These are phyloP conservation scores for Fistulinella cinereoalba DNA, from an alignment of 1,284 basidiomycete genomes.

Conservation along the genomic window DNA sequence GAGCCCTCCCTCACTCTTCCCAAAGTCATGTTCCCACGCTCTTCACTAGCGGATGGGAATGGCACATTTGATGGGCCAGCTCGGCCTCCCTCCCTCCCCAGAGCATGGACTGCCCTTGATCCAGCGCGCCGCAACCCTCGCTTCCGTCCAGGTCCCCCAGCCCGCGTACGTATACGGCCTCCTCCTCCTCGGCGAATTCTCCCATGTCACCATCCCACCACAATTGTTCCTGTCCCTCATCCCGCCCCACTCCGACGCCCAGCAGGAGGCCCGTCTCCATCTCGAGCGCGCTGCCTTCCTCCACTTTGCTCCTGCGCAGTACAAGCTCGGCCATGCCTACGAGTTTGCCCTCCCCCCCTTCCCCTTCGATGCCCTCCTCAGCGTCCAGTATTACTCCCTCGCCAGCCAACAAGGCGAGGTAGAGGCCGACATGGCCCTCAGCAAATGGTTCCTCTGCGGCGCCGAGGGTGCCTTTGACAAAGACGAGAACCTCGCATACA, in stretches of 20 bases:
- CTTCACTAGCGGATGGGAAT: slow-evolving; percentile 77
- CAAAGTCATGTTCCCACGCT: slow-evolving; percentile 3
- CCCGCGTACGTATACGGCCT: slow-evolving; percentile 86
- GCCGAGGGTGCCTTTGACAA: slow-evolving; percentile 81
- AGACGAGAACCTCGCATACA: slow-evolving; percentile 84
- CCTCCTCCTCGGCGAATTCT: slow-evolving; percentile 78
- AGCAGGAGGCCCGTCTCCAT: slow-evolving; percentile 46
- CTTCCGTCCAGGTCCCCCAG: slow-evolving; percentile 77
- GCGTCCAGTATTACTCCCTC: slow-evolving; percentile 88
- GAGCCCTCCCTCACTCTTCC: slow-evolving; percentile 32
- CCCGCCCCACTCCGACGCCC: slow-evolving; percentile 41
- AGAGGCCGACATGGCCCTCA: slow-evolving; percentile 94
- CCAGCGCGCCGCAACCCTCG: slow-evolving; percentile 71
- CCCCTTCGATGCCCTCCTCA: slow-evolving; percentile 85
- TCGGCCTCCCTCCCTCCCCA: slow-evolving; percentile 58
- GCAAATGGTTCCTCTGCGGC: slow-evolving; percentile 94
- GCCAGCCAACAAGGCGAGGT: slow-evolving; percentile 84
- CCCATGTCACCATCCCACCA: slow-evolving; percentile 53
- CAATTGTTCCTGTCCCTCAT: slow-evolving; percentile 54
- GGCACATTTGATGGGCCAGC: slow-evolving; percentile 86
- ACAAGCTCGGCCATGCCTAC: slow-evolving; percentile 90
- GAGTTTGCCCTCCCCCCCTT: slow-evolving; percentile 88
- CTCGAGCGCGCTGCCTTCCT: slow-evolving; percentile 86
- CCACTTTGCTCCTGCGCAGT: slow-evolving; percentile 86
- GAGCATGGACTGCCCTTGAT: slow-evolving; percentile 69